Evolutionary conservation across 306 rosid species (phyloP).

Genomic region (Vicia villosa): DNA sequence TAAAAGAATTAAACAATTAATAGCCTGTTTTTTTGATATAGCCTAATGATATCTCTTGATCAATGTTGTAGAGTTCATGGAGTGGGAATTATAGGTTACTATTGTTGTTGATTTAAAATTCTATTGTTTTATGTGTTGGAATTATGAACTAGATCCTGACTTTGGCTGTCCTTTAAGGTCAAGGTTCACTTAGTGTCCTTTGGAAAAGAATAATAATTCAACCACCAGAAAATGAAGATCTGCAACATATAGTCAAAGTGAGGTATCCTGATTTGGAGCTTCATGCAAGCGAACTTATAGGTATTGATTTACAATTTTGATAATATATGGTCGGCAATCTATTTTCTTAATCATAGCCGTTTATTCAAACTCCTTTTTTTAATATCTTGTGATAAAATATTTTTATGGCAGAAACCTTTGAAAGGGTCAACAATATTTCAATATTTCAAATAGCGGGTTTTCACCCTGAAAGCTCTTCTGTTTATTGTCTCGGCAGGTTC

Average conservation of each 20-base stretch:
- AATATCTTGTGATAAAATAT: neutral
- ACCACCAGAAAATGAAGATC: constrained; percentile 61
- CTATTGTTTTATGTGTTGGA: neutral
- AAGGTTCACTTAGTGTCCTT: constrained; percentile 57
- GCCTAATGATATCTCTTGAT: neutral
- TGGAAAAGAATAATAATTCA: constrained; percentile 83
- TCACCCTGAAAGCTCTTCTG: constrained; percentile 48
- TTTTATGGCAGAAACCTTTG: constrained; percentile 67
- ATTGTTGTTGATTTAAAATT: neutral
- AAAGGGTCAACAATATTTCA: constrained; percentile 51
- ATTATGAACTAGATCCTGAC: constrained; percentile 17
- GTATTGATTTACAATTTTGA: constrained; percentile 41
- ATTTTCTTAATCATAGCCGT: neutral
- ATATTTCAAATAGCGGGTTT: constrained; percentile 50
- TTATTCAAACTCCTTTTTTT: neutral
- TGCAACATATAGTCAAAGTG: constrained; percentile 60
- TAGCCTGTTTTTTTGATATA: neutral
- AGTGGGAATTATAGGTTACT: neutral
- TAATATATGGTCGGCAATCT: neutral
- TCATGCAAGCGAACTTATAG: constrained; percentile 56
- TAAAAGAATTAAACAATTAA: neutral
- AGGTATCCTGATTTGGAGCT: constrained; percentile 63
- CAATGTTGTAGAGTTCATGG: neutral
- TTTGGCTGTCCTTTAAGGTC: constrained; percentile 52
- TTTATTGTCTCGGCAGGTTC: constrained; percentile 54